Percentiles rank a stretch among this genome's conserved stretches.
Evolutionary conservation across 202 grass and related monocot genomes (phyloP).

Genomic region (Zoysia matrella): DNA sequence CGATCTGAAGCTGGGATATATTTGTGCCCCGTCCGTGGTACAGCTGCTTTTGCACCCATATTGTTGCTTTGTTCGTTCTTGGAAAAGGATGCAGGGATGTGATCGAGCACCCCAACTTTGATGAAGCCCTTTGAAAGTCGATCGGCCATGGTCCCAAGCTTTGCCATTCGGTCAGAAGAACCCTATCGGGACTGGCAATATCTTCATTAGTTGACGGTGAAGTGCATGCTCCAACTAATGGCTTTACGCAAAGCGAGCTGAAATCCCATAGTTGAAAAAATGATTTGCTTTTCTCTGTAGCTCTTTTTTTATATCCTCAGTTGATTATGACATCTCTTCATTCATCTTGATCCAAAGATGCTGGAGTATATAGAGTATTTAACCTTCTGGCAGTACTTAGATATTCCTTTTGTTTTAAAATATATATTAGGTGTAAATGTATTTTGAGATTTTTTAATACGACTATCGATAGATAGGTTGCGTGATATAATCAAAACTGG

Average conservation of each 20-base stretch:
- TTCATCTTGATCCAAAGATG: not conserved
- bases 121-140: not conserved
- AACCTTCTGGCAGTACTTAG: too few species aligned
- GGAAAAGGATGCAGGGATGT: not conserved
- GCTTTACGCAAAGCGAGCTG: not conserved
- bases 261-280: not conserved
- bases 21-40: constrained; percentile 18
- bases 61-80: constrained; percentile 16
- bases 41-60: constrained; percentile 22
- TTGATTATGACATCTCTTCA: not conserved
- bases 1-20: not conserved
- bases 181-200: not conserved
- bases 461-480: too few species aligned
- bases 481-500: too few species aligned
- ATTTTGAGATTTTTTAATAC: too few species aligned
- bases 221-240: not conserved
- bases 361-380: too few species aligned
- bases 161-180: not conserved
- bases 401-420: too few species aligned
- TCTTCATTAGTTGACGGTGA: constrained; percentile 19
- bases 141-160: not conserved
- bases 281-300: not conserved
- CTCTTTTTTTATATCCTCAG: not conserved
- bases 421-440: too few species aligned
- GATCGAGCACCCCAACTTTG: not conserved